A percentile compares a stretch with the other conserved stretches of the same genome.
phyloP scores from a whole-genome alignment of 2,329 filamentous ascomycete species.

The Sporothrix pallida region DNA sequence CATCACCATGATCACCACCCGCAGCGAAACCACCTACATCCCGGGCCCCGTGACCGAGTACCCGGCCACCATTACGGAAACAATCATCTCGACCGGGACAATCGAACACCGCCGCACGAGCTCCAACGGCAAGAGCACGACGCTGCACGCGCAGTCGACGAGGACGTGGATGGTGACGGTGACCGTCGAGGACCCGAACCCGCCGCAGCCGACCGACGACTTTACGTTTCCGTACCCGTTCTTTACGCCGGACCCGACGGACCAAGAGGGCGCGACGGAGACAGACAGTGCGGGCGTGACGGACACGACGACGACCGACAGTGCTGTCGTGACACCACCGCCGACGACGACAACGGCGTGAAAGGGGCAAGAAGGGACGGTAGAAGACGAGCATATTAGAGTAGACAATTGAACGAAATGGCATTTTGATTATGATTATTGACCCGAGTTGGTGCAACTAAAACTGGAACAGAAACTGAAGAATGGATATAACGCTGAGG shows the following conservation, averaged over 20 bases:
- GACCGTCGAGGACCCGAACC: conserved; percentile 34
- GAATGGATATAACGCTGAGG: conserved; percentile 10
- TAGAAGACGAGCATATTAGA: not conserved
- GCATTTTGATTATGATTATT: not conserved
- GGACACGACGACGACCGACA: not conserved
- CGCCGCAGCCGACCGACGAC: conserved; percentile 28
- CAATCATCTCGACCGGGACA: conserved; percentile 30
- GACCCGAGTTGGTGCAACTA: not conserved
- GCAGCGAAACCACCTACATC: conserved; percentile 31
- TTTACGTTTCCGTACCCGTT: conserved; percentile 33
- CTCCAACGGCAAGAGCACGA: conserved; percentile 31
- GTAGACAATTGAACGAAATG: not conserved
- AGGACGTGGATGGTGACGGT: conserved; percentile 29
- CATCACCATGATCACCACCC: conserved; percentile 35
- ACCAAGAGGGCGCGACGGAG: not conserved
- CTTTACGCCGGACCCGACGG: conserved; percentile 19
- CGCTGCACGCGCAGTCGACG: conserved; percentile 32
- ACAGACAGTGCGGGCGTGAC: not conserved
- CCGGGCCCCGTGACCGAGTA: conserved; percentile 32
- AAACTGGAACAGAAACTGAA: not conserved
- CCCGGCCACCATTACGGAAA: conserved; percentile 31
- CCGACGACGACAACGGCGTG: not conserved
- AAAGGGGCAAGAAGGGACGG: not conserved
- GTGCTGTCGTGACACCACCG: not conserved
- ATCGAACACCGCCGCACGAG: conserved; percentile 32